These are phyloP conservation scores for Jamesozyma hellenica DNA, from an alignment of 805 yeast genomes.

Conservation along the genomic window DNA sequence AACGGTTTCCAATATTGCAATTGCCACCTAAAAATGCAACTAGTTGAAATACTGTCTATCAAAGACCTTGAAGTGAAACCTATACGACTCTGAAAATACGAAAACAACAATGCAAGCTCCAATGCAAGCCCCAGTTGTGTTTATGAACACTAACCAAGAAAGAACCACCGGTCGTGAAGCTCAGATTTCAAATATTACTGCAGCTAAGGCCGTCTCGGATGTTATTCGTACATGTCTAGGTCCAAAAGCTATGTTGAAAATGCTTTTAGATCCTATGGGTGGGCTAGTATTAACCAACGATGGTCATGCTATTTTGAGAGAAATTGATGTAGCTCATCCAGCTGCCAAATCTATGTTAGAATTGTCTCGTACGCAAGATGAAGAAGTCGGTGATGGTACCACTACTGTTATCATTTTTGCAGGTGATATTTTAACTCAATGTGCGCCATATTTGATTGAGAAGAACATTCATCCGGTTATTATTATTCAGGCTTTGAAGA, in stretches of 20 bases:
- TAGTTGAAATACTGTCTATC: not conserved
- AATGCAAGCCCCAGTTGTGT: conserved; percentile 78
- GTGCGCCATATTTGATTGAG: conserved; percentile 81
- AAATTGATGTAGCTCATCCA: conserved; percentile 95
- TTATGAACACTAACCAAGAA: conserved; percentile 79
- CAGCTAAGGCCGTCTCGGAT: conserved; percentile 99
- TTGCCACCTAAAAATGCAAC: not conserved
- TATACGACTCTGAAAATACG: not conserved
- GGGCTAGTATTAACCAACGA: conserved; percentile 96
- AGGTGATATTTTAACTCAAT: conserved; percentile 92
- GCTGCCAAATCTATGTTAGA: conserved; percentile 99
- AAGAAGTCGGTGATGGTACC: conserved; percentile 98
- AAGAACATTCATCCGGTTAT: conserved; percentile 95
- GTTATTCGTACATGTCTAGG: conserved; percentile 96
- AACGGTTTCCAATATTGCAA: not conserved
- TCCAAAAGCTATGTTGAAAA: conserved; percentile 97
- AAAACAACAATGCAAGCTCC: not conserved
- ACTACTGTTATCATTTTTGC: conserved; percentile 95
- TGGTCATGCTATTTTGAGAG: conserved; percentile 96
- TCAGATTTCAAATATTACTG: conserved; percentile 91
- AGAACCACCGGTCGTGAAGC: conserved; percentile 97
- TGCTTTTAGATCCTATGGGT: conserved; percentile 89
- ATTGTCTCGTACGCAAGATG: conserved; percentile 92
- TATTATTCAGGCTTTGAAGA: conserved; percentile 86
- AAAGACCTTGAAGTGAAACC: not conserved